Conservation (phyloP, 768 basidiomycete genomes). For the Psilocybe azurescens region DNA sequence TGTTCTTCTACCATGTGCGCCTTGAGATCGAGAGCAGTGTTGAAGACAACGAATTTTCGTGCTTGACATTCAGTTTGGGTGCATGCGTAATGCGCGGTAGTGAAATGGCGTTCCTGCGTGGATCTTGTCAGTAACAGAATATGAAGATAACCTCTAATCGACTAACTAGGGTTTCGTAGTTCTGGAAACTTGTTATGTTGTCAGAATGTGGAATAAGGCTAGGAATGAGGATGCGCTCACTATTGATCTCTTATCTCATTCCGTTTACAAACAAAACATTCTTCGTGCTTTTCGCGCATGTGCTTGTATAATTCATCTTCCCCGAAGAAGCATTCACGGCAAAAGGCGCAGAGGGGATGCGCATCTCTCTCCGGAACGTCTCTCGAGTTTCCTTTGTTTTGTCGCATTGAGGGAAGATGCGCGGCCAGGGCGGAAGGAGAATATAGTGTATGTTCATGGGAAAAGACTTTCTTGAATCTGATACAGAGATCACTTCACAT, state of each 20-base stretch:
- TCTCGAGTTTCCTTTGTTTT: slow-evolving; percentile 43
- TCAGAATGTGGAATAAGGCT: neutral
- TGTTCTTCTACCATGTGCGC: slow-evolving; percentile 91
- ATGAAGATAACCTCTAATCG: neutral
- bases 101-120: slow-evolving; percentile 76
- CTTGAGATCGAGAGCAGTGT: slow-evolving; percentile 84
- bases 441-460: slow-evolving; percentile 93
- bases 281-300: slow-evolving; percentile 93
- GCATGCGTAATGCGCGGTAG: slow-evolving; percentile 79
- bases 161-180: slow-evolving; percentile 77
- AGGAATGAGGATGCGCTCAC: slow-evolving; percentile 51
- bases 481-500: slow-evolving; percentile 81
- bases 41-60: slow-evolving; percentile 95
- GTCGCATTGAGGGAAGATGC: slow-evolving; percentile 78
- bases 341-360: slow-evolving; percentile 88
- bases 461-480: slow-evolving; percentile 89
- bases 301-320: slow-evolving; percentile 93
- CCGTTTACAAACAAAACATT: slow-evolving; percentile 93
- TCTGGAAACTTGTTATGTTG: slow-evolving; percentile 64
- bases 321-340: slow-evolving; percentile 91
- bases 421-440: slow-evolving; percentile 59
- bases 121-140: slow-evolving; percentile 6
- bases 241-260: slow-evolving; percentile 83
- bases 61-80: slow-evolving; percentile 72
- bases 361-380: slow-evolving; percentile 72